These are phyloP conservation scores for Prunella vulgaris DNA, from an alignment of 257 asterid species.

Conservation along the genomic window DNA sequence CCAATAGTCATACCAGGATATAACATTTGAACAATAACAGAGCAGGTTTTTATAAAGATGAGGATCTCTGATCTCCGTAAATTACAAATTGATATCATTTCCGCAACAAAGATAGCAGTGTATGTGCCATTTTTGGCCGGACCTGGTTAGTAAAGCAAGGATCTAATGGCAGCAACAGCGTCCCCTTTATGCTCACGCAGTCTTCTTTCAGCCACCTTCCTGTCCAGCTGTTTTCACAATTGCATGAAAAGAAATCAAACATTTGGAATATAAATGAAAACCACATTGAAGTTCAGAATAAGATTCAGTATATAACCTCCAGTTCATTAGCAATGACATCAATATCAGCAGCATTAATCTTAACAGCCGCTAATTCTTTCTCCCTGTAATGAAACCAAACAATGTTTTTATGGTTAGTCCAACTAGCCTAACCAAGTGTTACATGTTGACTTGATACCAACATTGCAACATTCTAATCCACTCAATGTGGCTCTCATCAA, in stretches of 20 bases:
- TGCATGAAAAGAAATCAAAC: not conserved
- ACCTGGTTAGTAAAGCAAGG: conserved; percentile 52
- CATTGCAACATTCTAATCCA: not conserved
- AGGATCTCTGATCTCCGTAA: not conserved
- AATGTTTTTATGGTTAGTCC: not conserved
- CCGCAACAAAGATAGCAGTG: not conserved
- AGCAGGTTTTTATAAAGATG: not conserved
- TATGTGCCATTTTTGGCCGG: not conserved
- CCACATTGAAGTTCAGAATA: not conserved
- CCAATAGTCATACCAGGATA: not conserved
- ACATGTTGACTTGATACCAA: not conserved
- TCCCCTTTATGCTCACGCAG: conserved; percentile 90
- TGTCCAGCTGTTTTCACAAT: conserved; percentile 55
- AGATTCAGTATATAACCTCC: conserved; percentile 34
- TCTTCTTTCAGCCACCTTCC: conserved; percentile 85
- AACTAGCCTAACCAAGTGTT: not conserved
- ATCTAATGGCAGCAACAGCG: conserved; percentile 86
- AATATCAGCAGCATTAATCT: conserved; percentile 77
- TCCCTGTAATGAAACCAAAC: conserved; percentile 43
- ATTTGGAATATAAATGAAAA: not conserved
- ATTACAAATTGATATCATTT: not conserved
- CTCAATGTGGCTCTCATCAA: not conserved
- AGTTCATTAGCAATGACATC: conserved; percentile 86
- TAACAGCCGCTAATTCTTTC: conserved; percentile 90
- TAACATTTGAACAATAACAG: not conserved